These are phyloP conservation scores for Ceratobasidium sp. DNA, from an alignment of 1,284 basidiomycete genomes.

Conservation along the genomic window DNA sequence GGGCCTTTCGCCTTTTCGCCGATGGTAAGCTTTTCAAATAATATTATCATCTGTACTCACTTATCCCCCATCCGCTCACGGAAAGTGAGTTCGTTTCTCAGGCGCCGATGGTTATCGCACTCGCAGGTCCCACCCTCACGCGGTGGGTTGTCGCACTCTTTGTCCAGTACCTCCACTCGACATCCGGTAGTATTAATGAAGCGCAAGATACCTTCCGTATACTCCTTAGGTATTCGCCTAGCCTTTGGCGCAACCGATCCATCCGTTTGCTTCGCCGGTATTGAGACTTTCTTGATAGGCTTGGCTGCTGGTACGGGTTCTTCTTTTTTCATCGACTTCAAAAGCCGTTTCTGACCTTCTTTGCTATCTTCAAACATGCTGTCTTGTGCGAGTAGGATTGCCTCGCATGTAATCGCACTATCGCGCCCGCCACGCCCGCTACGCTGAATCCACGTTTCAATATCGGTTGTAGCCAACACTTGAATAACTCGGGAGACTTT, in stretches of 20 bases:
- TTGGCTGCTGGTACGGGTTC: not conserved
- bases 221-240: not conserved
- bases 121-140: not conserved
- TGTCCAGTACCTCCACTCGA: not conserved
- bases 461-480: not conserved
- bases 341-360: not conserved
- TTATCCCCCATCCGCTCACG: not conserved
- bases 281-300: not conserved
- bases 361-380: constrained; percentile 6
- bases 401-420: not conserved
- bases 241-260: not conserved
- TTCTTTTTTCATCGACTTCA: not conserved
- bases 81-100: not conserved
- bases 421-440: not conserved
- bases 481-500: not conserved
- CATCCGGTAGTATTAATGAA: constrained; percentile 8
- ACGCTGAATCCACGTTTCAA: not conserved
- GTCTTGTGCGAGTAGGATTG: not conserved
- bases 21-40: too few relatives aligned
- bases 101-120: not conserved
- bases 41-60: not conserved
- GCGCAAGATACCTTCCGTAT: not conserved
- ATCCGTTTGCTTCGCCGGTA: too few relatives aligned
- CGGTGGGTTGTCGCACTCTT: not conserved
- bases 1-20: too few relatives aligned